Evolutionary conservation across 805 yeast species (phyloP).

Genomic region (Scheffersomyces coipomensis): DNA sequence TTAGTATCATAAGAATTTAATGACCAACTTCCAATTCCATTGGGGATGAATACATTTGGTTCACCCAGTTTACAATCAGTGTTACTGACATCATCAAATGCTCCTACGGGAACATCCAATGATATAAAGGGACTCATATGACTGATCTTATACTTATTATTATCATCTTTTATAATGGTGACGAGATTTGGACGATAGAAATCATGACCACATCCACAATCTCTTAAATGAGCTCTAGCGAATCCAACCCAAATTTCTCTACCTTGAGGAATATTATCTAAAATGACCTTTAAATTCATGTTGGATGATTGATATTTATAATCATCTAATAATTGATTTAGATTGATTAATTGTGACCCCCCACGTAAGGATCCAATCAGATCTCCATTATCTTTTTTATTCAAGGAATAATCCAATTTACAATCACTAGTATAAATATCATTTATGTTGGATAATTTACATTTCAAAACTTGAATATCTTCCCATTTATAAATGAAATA

Average conservation of each 20-base stretch:
- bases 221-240: conserved; percentile 35
- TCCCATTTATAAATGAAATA: conserved; percentile 33
- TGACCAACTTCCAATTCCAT: conserved; percentile 29
- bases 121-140: conserved; percentile 31
- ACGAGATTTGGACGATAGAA: conserved; percentile 40
- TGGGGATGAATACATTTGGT: conserved; percentile 29
- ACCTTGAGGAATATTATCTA: conserved; percentile 14
- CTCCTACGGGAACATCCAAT: conserved; percentile 20
- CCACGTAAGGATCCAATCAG: conserved; percentile 33
- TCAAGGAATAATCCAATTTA: conserved; percentile 4
- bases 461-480: conserved; percentile 23
- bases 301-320: conserved; percentile 13
- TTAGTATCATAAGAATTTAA: not conserved
- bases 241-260: conserved; percentile 38
- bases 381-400: not conserved
- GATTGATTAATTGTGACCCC: conserved; percentile 29
- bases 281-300: conserved; percentile 8
- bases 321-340: conserved; percentile 16
- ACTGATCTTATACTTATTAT: conserved; percentile 18
- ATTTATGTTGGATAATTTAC: conserved; percentile 15
- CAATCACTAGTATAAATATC: conserved; percentile 5
- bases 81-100: conserved; percentile 27
- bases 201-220: conserved; percentile 36
- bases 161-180: conserved; percentile 16
- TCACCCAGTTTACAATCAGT: conserved; percentile 22